Evolutionary conservation across 2,329 filamentous ascomycete genomes (phyloP), one percentile per base, ranked within the genome.

Genomic region (Thielaviopsis punctulata): DNA sequence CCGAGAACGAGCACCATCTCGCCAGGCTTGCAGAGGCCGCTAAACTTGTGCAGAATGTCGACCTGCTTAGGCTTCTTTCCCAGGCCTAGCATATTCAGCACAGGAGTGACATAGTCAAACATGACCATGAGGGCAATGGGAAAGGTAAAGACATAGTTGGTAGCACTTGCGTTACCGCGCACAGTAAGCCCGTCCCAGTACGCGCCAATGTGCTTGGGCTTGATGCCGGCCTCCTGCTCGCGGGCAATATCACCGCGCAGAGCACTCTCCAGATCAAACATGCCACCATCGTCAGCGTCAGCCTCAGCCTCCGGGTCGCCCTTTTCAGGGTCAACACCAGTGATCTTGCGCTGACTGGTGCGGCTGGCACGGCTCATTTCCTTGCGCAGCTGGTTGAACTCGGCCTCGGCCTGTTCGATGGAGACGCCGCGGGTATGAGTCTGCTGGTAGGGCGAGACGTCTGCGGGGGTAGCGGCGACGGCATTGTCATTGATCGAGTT

Each of bases 1-100:
- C 86, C 86, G 6, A 93, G 71, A 0, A 93, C 86, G 1, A 93
- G 71, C 0, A 90, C 76, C 87, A 95, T 94, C 69, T 95, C 88
- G 1, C 88, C 89, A 0, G 86, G 84, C 57, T 82, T 80, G 53
- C 79, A 77, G 1, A 84, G 73, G 27, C 82, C 84, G 49, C 71
- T 73, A 67, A 89, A 92, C 57, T 76, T 71, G 56, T 86, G 73
- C 22, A 94, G 67, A 45, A 94, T 80, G 5, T 86, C 81, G 41
- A 81, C 76, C 62, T 93, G 83, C 27, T 70, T 70, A 2, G 80
- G 80, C 63, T 84, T 85, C 53, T 76, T 77, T 0, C 79, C 78
- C 15, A 79, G 61, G 0, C 84, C 82, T 1, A 89, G 66, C 9
- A 87, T 60, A 18, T 68, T 70, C 66, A 76, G 76, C 49, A 80